phyloP scores from a whole-genome alignment of 768 basidiomycete genomes.

The Tremella mesenterica region DNA sequence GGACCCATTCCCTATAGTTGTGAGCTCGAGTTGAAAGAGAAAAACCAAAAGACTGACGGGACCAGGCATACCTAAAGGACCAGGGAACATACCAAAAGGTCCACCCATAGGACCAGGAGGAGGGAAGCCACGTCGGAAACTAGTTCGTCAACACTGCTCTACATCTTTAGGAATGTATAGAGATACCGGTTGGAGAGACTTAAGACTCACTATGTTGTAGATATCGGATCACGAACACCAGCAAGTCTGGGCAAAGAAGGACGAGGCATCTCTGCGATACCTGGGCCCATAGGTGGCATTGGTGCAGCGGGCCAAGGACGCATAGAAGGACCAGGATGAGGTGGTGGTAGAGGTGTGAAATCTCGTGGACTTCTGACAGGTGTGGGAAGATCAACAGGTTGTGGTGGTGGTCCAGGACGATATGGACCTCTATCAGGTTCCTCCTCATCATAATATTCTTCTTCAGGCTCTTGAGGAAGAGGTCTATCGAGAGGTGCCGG shows the following conservation, averaged over 20 bases:
- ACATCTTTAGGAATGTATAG: constrained; percentile 2
- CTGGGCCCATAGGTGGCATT: constrained; percentile 24
- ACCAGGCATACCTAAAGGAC: constrained; percentile 39
- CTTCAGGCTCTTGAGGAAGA: not conserved
- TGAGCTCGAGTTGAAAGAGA: not conserved
- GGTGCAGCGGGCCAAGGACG: constrained; percentile 18
- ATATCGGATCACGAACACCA: constrained; percentile 42
- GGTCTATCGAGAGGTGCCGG: constrained; percentile 23
- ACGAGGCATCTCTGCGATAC: constrained; percentile 35
- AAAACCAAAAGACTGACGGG: constrained; percentile 18
- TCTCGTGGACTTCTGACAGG: constrained; percentile 25
- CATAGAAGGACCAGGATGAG: not conserved
- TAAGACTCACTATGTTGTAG: constrained; percentile 39
- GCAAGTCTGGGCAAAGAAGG: constrained; percentile 39
- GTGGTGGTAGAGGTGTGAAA: constrained; percentile 10
- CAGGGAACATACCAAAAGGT: constrained; percentile 37
- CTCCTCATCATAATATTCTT: constrained; percentile 13
- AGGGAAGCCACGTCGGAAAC: constrained; percentile 40
- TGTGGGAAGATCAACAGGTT: constrained; percentile 37
- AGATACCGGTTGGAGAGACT: not conserved
- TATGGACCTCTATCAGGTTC: constrained; percentile 6
- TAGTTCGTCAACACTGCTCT: no score
- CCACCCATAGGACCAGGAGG: constrained; percentile 37
- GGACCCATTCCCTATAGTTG: constrained; percentile 38
- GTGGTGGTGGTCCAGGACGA: constrained; percentile 27